These are phyloP conservation scores for Reutealis trisperma DNA, from an alignment of 345 rosid species.

Conservation along the genomic window DNA sequence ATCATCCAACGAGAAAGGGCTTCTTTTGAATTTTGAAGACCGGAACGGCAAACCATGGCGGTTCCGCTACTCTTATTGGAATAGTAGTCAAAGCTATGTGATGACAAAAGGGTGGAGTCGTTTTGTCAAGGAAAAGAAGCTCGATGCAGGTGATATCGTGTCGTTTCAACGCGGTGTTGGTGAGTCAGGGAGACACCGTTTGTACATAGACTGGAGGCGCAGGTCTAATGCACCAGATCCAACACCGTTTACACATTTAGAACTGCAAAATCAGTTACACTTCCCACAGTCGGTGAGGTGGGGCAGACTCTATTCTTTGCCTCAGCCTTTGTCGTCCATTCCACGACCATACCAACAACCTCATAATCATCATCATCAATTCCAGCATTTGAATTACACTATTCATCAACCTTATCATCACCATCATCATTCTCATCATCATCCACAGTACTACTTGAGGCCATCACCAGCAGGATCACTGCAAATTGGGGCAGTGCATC, in stretches of 20 bases:
- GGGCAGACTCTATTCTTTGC: constrained; percentile 59
- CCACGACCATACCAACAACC: constrained; percentile 24
- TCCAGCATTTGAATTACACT: constrained; percentile 40
- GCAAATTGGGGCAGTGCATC: constrained; percentile 35
- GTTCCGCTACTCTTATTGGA: constrained; percentile 98
- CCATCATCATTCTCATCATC: constrained; percentile 30
- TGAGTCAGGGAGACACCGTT: constrained; percentile 55
- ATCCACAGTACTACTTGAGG: constrained; percentile 43
- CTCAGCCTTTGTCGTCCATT: constrained; percentile 34
- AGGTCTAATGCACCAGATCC: constrained; percentile 59
- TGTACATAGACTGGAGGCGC: constrained; percentile 90
- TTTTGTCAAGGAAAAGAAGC: constrained; percentile 96
- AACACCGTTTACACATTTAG: constrained; percentile 39
- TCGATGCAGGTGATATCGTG: constrained; percentile 87
- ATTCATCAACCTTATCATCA: constrained; percentile 33
- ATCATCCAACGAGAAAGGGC: constrained; percentile 76
- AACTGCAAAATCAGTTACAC: constrained; percentile 44
- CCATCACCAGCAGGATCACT: constrained; percentile 30
- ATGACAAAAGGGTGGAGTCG: constrained; percentile 99
- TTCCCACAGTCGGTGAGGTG: constrained; percentile 48
- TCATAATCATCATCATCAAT: constrained; percentile 17
- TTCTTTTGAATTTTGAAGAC: constrained; percentile 88
- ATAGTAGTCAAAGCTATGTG: constrained; percentile 96
- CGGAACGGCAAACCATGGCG: constrained; percentile 84
- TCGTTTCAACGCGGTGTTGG: constrained; percentile 83